A percentile compares a stretch with the other conserved stretches of the same genome.
phyloP scores from a whole-genome alignment of 768 basidiomycete genomes.

The Panaeolus cyanescens region DNA sequence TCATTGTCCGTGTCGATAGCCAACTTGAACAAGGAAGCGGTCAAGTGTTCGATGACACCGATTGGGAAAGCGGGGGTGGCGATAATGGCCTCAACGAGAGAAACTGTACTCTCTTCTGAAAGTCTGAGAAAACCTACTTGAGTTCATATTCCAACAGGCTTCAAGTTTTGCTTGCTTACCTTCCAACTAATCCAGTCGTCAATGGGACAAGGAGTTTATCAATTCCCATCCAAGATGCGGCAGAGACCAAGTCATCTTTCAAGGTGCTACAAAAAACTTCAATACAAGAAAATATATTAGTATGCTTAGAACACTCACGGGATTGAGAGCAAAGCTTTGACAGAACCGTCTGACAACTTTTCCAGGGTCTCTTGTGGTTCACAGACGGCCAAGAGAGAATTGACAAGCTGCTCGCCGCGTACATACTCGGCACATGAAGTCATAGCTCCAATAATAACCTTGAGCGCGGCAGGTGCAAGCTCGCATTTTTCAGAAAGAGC shows the following conservation, averaged over 20 bases:
- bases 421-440: slow-evolving; percentile 49
- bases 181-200: slow-evolving; percentile 38
- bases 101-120: slow-evolving; percentile 26
- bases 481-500: slow-evolving; percentile 68
- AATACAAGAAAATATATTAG: neutral
- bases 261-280: slow-evolving; percentile 37
- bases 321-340: slow-evolving; percentile 45
- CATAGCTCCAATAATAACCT: slow-evolving; percentile 58
- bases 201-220: slow-evolving; percentile 61
- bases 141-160: neutral
- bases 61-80: slow-evolving; percentile 32
- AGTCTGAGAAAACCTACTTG: slow-evolving; percentile 26
- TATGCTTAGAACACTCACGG: slow-evolving; percentile 40
- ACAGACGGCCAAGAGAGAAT: slow-evolving; percentile 65
- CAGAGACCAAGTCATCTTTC: slow-evolving; percentile 45
- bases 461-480: slow-evolving; percentile 59
- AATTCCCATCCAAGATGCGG: slow-evolving; percentile 48
- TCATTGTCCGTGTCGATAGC: slow-evolving; percentile 25
- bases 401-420: slow-evolving; percentile 60
- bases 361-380: slow-evolving; percentile 60
- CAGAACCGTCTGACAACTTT: slow-evolving; percentile 40
- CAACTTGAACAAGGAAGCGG: slow-evolving; percentile 27
- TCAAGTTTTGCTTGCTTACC: no score
- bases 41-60: slow-evolving; percentile 31
- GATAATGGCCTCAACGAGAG: slow-evolving; percentile 41